Conservation (phyloP, 768 basidiomycete genomes). For the Podaxis rugospora region DNA sequence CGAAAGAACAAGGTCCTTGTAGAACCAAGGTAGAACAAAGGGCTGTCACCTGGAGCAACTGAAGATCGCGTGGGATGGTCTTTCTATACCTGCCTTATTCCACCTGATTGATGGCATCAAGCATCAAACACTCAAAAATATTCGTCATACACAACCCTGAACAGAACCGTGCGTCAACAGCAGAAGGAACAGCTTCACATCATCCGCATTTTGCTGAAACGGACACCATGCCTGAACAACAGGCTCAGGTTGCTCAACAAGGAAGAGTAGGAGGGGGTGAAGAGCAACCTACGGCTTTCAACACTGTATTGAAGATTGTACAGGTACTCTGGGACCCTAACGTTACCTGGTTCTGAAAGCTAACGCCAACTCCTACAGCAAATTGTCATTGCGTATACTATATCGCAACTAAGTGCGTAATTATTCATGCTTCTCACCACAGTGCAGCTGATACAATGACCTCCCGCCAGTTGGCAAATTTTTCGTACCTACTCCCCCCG, state of each 20-base stretch:
- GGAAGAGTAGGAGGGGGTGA: neutral
- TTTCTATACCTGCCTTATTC: neutral
- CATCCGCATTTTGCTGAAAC: neutral
- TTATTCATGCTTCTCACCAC: neutral
- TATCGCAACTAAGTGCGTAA: slow-evolving; percentile 59
- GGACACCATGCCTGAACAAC: slow-evolving; percentile 11
- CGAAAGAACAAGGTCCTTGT: neutral
- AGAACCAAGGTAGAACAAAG: neutral
- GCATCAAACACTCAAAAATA: slow-evolving; percentile 6
- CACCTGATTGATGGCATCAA: slow-evolving; percentile 7
- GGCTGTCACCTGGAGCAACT: neutral
- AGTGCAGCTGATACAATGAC: neutral
- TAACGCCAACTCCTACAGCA: slow-evolving; percentile 38
- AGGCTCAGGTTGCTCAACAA: slow-evolving; percentile 12
- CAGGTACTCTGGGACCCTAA: slow-evolving; percentile 17
- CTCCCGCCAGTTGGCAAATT: neutral
- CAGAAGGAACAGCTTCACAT: neutral
- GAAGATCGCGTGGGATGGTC: neutral
- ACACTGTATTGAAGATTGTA: slow-evolving; percentile 16
- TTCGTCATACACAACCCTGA: neutral
- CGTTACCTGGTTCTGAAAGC: neutral
- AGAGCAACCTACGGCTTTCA: slow-evolving; percentile 6
- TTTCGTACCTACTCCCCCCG: neutral
- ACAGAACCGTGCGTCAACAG: neutral
- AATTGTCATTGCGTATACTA: slow-evolving; percentile 61